Evolutionary conservation across 23 red algal genomes (phyloP).

Genomic region (Gracilaria caudata): DNA sequence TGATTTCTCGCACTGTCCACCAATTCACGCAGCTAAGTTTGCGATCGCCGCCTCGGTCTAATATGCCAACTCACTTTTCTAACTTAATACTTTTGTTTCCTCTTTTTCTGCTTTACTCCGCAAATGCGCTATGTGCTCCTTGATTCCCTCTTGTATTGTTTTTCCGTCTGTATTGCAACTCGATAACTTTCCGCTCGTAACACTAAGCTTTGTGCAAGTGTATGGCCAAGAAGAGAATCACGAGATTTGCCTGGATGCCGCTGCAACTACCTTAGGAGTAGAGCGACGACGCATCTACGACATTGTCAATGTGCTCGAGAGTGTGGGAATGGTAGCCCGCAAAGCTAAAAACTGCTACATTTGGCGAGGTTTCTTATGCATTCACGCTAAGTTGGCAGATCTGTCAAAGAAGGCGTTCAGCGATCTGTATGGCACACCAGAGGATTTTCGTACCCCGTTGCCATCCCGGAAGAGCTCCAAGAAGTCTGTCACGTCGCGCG

Average conservation of each 20-base stretch:
- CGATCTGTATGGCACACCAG: constrained; percentile 67
- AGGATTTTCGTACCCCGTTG: constrained; percentile 63
- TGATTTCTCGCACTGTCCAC: background rate
- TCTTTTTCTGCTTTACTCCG: background rate
- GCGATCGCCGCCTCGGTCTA: background rate
- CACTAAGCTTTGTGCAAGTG: constrained; percentile 66
- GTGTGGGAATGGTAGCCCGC: constrained; percentile 84
- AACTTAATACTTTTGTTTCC: background rate
- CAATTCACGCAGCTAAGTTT: background rate
- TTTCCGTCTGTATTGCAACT: background rate
- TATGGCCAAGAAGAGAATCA: constrained; percentile 54
- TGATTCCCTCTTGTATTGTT: background rate
- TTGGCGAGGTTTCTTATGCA: constrained; percentile 75
- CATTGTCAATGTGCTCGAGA: constrained; percentile 97
- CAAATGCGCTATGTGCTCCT: background rate
- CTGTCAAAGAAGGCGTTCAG: constrained; percentile 38
- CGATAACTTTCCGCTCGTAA: background rate
- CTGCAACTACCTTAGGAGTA: constrained; percentile 71
- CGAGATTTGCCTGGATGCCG: constrained; percentile 88
- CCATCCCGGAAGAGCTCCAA: constrained; percentile 24
- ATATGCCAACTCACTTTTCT: background rate
- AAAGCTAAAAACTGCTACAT: constrained; percentile 93
- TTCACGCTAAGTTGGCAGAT: constrained; percentile 63
- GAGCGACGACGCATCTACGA: constrained; percentile 97
- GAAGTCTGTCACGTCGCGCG: constrained; percentile 12